Evolutionary conservation across 2,329 filamentous ascomycete species (phyloP).

Genomic region (Elsinoe fawcettii): DNA sequence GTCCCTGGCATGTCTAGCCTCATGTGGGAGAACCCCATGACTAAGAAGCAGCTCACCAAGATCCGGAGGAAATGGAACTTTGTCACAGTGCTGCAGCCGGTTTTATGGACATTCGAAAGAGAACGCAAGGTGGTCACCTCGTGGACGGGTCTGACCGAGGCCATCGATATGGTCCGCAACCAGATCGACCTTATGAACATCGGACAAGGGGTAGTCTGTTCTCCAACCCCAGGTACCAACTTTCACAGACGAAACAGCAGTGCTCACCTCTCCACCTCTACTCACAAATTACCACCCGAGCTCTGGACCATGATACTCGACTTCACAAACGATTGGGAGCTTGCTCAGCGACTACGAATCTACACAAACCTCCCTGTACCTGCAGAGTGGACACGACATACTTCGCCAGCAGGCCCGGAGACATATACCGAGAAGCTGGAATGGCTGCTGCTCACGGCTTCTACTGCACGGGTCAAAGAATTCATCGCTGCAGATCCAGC

Average conservation of each 20-base stretch:
- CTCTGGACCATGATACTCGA: conserved; percentile 86
- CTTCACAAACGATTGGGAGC: conserved; percentile 80
- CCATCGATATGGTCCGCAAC: conserved; percentile 68
- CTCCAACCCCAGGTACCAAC: conserved; percentile 22
- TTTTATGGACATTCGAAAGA: conserved; percentile 71
- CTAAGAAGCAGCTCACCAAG: conserved; percentile 78
- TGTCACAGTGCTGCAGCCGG: conserved; percentile 72
- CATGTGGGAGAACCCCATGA: conserved; percentile 87
- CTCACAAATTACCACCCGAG: conserved; percentile 61
- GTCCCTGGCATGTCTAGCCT: conserved; percentile 82
- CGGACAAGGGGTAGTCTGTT: conserved; percentile 58
- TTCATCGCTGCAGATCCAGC: conserved; percentile 53
- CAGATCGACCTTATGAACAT: conserved; percentile 68
- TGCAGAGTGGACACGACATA: conserved; percentile 60
- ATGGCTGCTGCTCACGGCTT: conserved; percentile 71
- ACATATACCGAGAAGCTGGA: conserved; percentile 73
- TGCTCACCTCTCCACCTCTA: conserved; percentile 29
- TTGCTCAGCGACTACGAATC: conserved; percentile 71
- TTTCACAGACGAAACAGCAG: conserved; percentile 30
- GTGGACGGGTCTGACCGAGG: conserved; percentile 57
- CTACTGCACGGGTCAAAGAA: conserved; percentile 62
- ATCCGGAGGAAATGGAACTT: conserved; percentile 78
- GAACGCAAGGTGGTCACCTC: conserved; percentile 43
- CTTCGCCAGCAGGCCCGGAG: conserved; percentile 57
- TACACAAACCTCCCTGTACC: conserved; percentile 71